These are phyloP conservation scores for Magnusiomyces fungicola DNA, from an alignment of 1,139 yeast species.

Conservation along the genomic window DNA sequence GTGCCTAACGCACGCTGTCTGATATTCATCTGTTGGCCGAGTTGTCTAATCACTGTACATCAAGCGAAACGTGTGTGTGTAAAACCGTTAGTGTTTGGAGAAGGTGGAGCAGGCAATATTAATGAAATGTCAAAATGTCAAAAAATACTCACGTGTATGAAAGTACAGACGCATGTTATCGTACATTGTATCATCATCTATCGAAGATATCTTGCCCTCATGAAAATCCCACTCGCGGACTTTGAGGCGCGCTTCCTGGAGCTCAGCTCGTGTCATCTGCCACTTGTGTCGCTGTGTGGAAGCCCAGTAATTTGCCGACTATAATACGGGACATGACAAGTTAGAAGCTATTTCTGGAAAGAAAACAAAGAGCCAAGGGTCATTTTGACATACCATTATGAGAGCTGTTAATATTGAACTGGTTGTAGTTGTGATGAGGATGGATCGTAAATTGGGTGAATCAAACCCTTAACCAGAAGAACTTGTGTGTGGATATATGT, in stretches of 20 bases:
- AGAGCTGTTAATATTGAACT: too few relatives aligned
- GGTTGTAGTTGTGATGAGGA: too few relatives aligned
- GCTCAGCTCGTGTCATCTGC: constrained; percentile 48
- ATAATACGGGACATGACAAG: too few relatives aligned
- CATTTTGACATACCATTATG: too few relatives aligned
- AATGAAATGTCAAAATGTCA: constrained; percentile 30
- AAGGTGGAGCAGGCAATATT: too few relatives aligned
- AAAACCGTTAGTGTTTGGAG: too few relatives aligned
- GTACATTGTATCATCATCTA: constrained; percentile 28
- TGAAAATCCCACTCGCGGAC: constrained; percentile 31
- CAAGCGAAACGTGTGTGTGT: too few relatives aligned
- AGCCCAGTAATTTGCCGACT: constrained; percentile 58
- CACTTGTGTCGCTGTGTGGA: constrained; percentile 58
- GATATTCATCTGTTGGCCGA: constrained; percentile 70
- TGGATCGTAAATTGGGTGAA: too few relatives aligned
- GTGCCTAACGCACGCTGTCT: constrained; percentile 83
- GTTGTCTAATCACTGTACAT: constrained; percentile 51
- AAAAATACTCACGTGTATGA: constrained; percentile 32
- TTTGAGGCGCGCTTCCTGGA: constrained; percentile 29
- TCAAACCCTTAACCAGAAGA: too few relatives aligned
- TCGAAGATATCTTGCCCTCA: constrained; percentile 24
- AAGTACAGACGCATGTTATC: constrained; percentile 38
- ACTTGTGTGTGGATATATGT: too few relatives aligned
- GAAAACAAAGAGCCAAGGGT: too few relatives aligned
- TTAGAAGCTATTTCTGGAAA: too few relatives aligned